Percentiles rank a stretch among this genome's conserved stretches.
Evolutionary conservation across 106 monocot species (phyloP).

Genomic region (Dioscorea zingiberensis): DNA sequence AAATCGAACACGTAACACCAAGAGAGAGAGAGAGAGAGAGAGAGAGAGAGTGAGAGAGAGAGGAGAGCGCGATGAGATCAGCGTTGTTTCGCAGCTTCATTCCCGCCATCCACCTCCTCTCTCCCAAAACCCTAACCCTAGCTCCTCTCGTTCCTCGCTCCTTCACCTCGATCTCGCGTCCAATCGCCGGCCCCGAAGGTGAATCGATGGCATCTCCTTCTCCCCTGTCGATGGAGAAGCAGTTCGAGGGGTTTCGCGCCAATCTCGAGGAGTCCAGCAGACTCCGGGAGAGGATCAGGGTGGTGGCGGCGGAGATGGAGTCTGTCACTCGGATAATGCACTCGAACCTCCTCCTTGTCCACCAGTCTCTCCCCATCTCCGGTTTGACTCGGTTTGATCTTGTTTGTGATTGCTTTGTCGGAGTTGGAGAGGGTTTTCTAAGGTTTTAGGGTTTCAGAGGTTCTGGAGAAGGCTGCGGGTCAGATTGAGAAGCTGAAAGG

Average conservation of each 20-base stretch:
- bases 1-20: too few relatives aligned
- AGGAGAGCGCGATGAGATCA: conserved; percentile 3
- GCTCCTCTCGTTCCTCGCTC: neutral
- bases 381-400: conserved; percentile 18
- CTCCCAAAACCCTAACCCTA: neutral
- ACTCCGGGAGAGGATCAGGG: conserved; percentile 63
- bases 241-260: conserved; percentile 67
- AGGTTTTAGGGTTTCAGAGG: conserved; percentile 45
- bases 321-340: conserved; percentile 49
- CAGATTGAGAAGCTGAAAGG: conserved; percentile 52
- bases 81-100: conserved; percentile 14
- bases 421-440: conserved; percentile 2
- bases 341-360: conserved; percentile 67
- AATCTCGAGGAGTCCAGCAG: conserved; percentile 65
- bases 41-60: neutral
- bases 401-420: neutral
- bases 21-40: neutral
- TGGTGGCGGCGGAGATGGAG: conserved; percentile 69
- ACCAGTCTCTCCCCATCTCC: conserved; percentile 62
- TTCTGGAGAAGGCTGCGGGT: conserved; percentile 56
- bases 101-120: conserved; percentile 6
- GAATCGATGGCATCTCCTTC: neutral
- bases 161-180: neutral
- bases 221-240: conserved; percentile 43
- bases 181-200: neutral